Base-by-base conservation (phyloP, 768 basidiomycete species). In the Mycena pura region DNA sequence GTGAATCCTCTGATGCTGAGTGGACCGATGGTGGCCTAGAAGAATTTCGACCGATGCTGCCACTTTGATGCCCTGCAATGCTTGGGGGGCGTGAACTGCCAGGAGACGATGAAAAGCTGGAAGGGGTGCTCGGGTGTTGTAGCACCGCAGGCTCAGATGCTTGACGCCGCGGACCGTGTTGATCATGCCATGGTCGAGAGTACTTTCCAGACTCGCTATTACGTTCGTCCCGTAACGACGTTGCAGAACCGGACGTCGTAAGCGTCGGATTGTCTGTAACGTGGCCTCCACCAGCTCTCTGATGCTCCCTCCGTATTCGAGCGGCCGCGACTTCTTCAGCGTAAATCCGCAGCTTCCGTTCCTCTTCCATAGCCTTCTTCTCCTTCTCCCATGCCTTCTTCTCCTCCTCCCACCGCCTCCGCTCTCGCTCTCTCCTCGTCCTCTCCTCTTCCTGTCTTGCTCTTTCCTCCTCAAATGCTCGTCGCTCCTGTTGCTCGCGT, bases 261-360 rank as follows among this genome's bases (percentile, higher is more conserved):
- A 69, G 60, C 51, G 70, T 62, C 47, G 69, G 60, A 57, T 68
- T 70, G 68, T 62, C 63, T 49, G 69, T 69, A 66, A 72, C 70
- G 67, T 69, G 66, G 13, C 68, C 68, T 64, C 74, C 77, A 39
- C 86, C 87, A 31, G 77, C 78, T 68, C 87, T 82, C 54, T 78
- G 74, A 3, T 79, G 74, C 68, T 92, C 90, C 62, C 88, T 83
- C 66, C 91, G 77, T 39, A 77, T 61, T 64, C 91, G 80, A 3
- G 89, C 76, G 28, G 87, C 88, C 34, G 77, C 78, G 17, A 92
- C 78, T 70, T 87, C 84, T 47, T 89, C 88, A 14, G 79, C 76
- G 69, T 84, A 89, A 53, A 76, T 63, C 41, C 77, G 76, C 68
- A 80, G 80, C 67, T 82, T 84, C 65, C 78, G 78, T 67, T 87